phyloP scores from a whole-genome alignment of 2,329 filamentous ascomycete genomes.

The Fusarium falciforme region DNA sequence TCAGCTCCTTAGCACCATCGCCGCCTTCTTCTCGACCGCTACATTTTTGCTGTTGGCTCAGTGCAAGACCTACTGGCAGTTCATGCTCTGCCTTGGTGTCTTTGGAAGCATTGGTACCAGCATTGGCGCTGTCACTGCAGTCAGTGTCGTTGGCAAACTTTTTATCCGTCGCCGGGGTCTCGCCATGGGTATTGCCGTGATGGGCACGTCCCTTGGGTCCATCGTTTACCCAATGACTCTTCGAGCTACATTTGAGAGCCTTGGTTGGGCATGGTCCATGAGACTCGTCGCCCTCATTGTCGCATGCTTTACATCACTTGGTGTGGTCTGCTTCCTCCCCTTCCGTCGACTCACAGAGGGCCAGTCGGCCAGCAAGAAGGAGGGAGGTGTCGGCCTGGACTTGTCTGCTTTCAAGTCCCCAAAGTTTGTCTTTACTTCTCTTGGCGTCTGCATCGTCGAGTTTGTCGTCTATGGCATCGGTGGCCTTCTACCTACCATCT shows the following conservation, averaged over 20 bases:
- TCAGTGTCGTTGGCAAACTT: constrained; percentile 46
- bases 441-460: constrained; percentile 57
- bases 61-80: constrained; percentile 61
- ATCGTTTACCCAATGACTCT: constrained; percentile 49
- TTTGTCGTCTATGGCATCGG: constrained; percentile 61
- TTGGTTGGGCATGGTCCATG: constrained; percentile 50
- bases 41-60: constrained; percentile 58
- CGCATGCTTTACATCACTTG: constrained; percentile 38
- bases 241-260: constrained; percentile 35
- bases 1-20: constrained; percentile 50
- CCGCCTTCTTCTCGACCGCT: constrained; percentile 49
- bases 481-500: constrained; percentile 58
- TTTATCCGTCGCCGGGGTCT: constrained; percentile 32
- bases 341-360: constrained; percentile 32
- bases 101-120: constrained; percentile 55
- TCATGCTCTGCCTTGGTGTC: constrained; percentile 56
- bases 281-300: constrained; percentile 44
- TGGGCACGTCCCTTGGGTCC: constrained; percentile 42
- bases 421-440: constrained; percentile 52
- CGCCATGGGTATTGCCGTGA: constrained; percentile 30
- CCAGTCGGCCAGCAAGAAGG: neutral
- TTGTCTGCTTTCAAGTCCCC: constrained; percentile 52
- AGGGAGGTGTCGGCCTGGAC: constrained; percentile 41
- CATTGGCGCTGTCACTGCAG: constrained; percentile 48
- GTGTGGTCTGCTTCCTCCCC: constrained; percentile 49